These are phyloP conservation scores for Cladosporium sphaerospermum DNA, from an alignment of 2,329 filamentous ascomycete genomes.

Conservation along the genomic window DNA sequence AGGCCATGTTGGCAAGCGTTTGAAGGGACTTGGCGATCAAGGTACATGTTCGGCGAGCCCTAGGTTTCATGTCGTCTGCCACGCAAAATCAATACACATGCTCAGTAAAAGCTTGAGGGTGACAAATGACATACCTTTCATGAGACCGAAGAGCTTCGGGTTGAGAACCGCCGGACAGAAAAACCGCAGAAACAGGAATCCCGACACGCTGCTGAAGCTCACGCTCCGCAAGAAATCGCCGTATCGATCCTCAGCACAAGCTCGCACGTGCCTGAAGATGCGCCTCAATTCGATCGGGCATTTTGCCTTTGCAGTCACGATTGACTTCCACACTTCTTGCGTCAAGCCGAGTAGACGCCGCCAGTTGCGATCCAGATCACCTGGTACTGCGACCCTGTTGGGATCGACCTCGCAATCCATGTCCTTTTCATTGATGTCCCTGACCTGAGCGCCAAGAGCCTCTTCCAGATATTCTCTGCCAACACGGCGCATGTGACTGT, in stretches of 20 bases:
- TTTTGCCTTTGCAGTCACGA: slow-evolving; percentile 64
- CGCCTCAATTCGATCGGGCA: slow-evolving; percentile 76
- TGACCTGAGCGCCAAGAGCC: slow-evolving; percentile 75
- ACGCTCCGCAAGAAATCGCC: slow-evolving; percentile 87
- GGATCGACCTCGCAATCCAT: slow-evolving; percentile 94
- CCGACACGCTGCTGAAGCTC: slow-evolving; percentile 88
- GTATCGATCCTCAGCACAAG: slow-evolving; percentile 89
- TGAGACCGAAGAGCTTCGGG: slow-evolving; percentile 82
- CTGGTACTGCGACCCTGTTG: slow-evolving; percentile 58
- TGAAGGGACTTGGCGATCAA: slow-evolving; percentile 89
- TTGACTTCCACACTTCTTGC: slow-evolving; percentile 78
- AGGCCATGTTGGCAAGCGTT: slow-evolving; percentile 82
- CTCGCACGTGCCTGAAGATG: slow-evolving; percentile 84
- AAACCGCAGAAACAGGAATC: slow-evolving; percentile 89
- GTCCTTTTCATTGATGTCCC: slow-evolving; percentile 84
- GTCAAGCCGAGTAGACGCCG: slow-evolving; percentile 67
- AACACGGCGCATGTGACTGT: slow-evolving; percentile 90
- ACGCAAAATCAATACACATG: slow-evolving; percentile 13
- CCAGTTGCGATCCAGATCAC: slow-evolving; percentile 82
- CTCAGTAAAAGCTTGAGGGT: background rate
- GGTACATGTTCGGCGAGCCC: slow-evolving; percentile 80
- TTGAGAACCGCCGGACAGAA: slow-evolving; percentile 96
- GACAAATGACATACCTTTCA: slow-evolving; percentile 55
- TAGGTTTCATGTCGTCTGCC: slow-evolving; percentile 71
- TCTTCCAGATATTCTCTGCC: slow-evolving; percentile 91